Evolutionary conservation across 768 basidiomycete genomes (phyloP), one percentile per base, ranked within the genome.

Genomic region (Leccinum longicurvipes): DNA sequence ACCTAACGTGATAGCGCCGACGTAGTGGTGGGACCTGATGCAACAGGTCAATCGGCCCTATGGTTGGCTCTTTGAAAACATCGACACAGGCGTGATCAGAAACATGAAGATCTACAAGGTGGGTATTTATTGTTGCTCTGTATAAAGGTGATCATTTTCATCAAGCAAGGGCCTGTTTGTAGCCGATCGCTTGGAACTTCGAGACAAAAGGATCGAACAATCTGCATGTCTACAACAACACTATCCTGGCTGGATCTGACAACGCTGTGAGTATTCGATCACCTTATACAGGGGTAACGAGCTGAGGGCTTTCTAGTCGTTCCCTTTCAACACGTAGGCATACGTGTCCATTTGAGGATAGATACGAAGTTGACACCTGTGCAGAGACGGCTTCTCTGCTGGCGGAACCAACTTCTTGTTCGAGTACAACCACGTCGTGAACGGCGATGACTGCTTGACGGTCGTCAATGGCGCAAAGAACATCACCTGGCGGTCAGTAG

Each of bases 151-250:
- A 32, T 65, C 3, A 6, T 17, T 44, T 17, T 39, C 12, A 9
- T 51, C 27, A 10, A 53, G 12, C 36, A 44, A 51, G 17, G 14
- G 21, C 29, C 50, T 47, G 8, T 25, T 34, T 45, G 55, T 53
- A 82, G 82, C 81, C 82, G 6, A 71, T 85, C 17, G 84, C 73
- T 5, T 84, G 82, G 81, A 84, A 79, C 63, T 84, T 85, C 61
- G 74, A 77, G 1, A 79, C 81, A 0, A 79, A 77, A 32, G 77
- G 77, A 19, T 76, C 79, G 0, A 67, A 66, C 24, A 79, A 82
- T 54, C 25, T 85, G 8, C 80, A 82, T 51, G 75, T 73, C 1
- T 83, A 74, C 66, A 79, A 82, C 58, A 86, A 85, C 62, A 73
- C 67, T 50, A 84, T 85, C 19, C 53, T 79, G 8, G 82, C 83